Base-by-base conservation (phyloP, 352 stramenopile genomes). In the Globisporangium middletonii region DNA sequence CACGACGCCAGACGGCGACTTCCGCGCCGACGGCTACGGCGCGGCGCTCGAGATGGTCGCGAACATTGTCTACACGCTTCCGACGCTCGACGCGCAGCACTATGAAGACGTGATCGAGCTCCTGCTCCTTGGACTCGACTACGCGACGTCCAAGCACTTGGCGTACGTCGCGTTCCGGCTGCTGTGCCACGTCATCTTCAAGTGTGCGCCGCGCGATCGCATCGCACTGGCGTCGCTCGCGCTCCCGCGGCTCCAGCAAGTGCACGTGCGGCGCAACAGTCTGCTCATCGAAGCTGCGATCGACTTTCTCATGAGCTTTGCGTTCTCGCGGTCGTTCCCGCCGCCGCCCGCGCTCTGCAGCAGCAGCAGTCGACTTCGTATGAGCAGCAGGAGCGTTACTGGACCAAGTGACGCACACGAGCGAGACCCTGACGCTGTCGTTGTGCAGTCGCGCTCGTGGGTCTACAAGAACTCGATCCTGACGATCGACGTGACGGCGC, bases 291-390 rank as follows among this genome's bases (percentile, higher is more conserved):
- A 94, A 55, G 68, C 76, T 7, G 80, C 80, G 15, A 72, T 94
- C 9, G 85, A 94, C 50, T 92, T 90, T 46, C 62, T 94, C 23
- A 83, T 89, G 77, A 88, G 69, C 53, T 86, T 83, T 62, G 79
- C 80, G 23, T 73, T 86, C 37, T 84, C 78, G 5, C 69, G 71
- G 23, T 86, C 81, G 15, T 60, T 69, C 33, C 23, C 79, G 9
- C 50, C 60, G 12, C 68, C 81, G 11, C 68, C 81, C 33, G 68
- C 79, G 1, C 49, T 80, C 1, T 61, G 54, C 46, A 72, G 43
- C 56, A 41, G 57, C 18, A 57, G 44, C 13, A 38, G 33, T 38
- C 33, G 33, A 3, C 33, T 38, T 38, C 33, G 33, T 12, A 38
- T 38, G 33, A 38, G 33, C 43, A 27, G 19, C 19, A 28, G 43